Base-by-base conservation (phyloP, 108 stramenopile species). In the Cylindrotheca fusiformis region DNA sequence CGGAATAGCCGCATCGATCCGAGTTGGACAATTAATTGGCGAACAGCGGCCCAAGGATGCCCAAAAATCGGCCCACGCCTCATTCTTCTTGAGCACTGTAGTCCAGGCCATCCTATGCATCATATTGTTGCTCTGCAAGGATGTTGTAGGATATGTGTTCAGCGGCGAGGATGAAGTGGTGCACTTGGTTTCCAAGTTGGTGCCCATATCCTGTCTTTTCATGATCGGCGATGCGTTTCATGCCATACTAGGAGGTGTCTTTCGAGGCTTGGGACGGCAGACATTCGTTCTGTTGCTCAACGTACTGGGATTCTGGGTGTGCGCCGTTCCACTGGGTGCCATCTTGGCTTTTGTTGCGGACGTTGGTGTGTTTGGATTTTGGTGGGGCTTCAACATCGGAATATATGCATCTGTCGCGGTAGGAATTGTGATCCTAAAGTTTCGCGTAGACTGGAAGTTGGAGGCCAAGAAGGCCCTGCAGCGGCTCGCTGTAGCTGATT, bases 131-230 rank as follows among this genome's bases (percentile, higher is more conserved):
- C 32, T 55, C 21, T 45, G 54, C 24, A 68, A 58, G 23, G 4
- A 57, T 19, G 44, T 54, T 24, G 17, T 77, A 33, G 71, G 65
- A 51, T 8, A 67, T 1, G 6, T 54, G 20, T 72, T 77, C 53
- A 77, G 66, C 48, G 72, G 55, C 29, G 70, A 77, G 52, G 48
- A 50, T 24, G 65, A 77, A 17, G 70, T 77, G 2, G 60, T 71
- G 0, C 45, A 58, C 14, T n/a, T 63, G 25, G 58, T 77, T 19
- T 36, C 65, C 10, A 20, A 52, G 21, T 49, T 77, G 3, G 63
- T 77, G 18, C 76, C 76, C 0, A 63, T 77, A 17, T 62, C 61
- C 21, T 77, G 70, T 52, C 30, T 77, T 14, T 71, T 68, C 29
- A 58, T 77, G 59, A 33, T 77, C 32, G 60, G 61, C 26, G 76